Percentiles rank a stretch among this genome's conserved stretches.
These are phyloP conservation scores for Aspergillus diversus DNA, from an alignment of 495 filamentous ascomycete genomes.

Conservation along the genomic window DNA sequence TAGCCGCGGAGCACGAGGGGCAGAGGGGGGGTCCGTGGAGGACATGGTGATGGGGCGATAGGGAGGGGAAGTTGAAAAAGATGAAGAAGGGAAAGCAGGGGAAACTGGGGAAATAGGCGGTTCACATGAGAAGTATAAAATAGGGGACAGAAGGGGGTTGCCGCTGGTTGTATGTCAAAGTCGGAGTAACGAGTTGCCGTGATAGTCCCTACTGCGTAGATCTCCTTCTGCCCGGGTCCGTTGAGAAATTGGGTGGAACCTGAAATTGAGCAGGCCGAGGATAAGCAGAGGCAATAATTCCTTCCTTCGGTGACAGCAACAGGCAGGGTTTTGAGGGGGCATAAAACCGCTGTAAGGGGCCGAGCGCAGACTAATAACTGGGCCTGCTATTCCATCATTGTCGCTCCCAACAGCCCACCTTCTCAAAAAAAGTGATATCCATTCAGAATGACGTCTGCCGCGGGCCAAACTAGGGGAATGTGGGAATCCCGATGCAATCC, in stretches of 20 bases:
- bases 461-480: neutral
- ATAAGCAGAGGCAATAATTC: conserved; percentile 15
- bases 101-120: neutral
- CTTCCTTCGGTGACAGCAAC: neutral
- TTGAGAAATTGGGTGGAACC: conserved; percentile 32
- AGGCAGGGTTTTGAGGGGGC: neutral
- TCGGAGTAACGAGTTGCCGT: conserved; percentile 36
- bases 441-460: conserved; percentile 13
- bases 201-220: conserved; percentile 54
- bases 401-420: neutral
- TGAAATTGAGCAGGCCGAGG: conserved; percentile 22
- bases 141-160: conserved; percentile 11
- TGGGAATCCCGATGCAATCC: neutral
- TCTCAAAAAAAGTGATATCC: neutral
- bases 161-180: conserved; percentile 20
- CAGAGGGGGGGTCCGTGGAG: conserved; percentile 26
- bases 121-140: conserved; percentile 9
- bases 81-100: conserved; percentile 8
- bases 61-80: conserved; percentile 29
- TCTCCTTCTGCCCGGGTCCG: conserved; percentile 50
- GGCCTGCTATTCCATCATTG: neutral
- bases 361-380: neutral
- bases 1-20: conserved; percentile 35
- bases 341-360: conserved; percentile 2
- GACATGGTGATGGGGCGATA: conserved; percentile 24